Percentiles rank a stretch among this genome's conserved stretches.
Evolutionary conservation across 2,329 filamentous ascomycete genomes (phyloP).

Genomic region (Colletotrichum camelliae): DNA sequence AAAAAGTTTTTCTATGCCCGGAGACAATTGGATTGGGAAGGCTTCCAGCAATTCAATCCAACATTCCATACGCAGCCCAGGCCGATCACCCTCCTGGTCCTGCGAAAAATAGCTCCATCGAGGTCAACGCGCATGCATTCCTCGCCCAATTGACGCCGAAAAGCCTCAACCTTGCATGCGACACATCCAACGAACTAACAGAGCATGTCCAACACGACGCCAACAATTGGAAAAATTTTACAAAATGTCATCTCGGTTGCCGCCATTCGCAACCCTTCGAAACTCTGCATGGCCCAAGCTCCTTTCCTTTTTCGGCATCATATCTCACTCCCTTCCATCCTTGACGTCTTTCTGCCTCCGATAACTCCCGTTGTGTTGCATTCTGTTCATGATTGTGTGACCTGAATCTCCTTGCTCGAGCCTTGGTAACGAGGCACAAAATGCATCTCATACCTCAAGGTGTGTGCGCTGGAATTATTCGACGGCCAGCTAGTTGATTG

Average conservation of each 20-base stretch:
- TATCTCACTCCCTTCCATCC: not conserved
- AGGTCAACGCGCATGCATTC: not conserved
- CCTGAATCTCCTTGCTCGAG: no score
- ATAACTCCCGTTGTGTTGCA: not conserved
- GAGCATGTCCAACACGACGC: not conserved
- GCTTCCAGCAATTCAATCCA: not conserved
- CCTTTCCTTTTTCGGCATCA: not conserved
- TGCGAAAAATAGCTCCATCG: not conserved
- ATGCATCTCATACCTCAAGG: no score
- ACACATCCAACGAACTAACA: not conserved
- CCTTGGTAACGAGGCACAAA: no score
- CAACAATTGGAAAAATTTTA: not conserved
- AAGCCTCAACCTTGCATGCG: not conserved
- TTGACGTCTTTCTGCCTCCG: not conserved
- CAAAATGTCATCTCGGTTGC: slow-evolving; percentile 3
- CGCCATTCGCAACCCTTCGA: not conserved
- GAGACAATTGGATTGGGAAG: not conserved
- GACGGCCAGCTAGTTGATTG: no score
- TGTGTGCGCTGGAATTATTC: no score
- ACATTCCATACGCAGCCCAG: not conserved
- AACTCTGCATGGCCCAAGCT: slow-evolving; percentile 10
- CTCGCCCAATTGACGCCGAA: not conserved
- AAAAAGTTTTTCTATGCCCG: not conserved
- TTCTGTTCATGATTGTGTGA: not conserved
- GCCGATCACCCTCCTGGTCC: not conserved